These are phyloP conservation scores for Protea cynaroides DNA, from an alignment of 164 flowering plant species.

Conservation along the genomic window DNA sequence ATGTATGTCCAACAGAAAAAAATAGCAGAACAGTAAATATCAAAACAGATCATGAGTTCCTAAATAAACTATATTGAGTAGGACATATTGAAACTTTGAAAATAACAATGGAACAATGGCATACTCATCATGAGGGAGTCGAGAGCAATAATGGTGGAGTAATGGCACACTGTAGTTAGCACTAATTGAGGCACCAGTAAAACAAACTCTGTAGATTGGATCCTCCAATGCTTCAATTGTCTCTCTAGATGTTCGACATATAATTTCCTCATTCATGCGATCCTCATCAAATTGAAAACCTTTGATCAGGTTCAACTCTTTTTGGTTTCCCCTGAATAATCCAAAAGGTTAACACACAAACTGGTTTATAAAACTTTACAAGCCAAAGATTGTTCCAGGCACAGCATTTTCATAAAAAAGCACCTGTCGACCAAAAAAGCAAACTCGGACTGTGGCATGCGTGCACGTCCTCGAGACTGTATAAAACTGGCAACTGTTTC, in stretches of 20 bases:
- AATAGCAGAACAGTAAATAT: neutral
- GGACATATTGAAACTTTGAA: too few species aligned
- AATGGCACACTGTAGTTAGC: constrained; percentile 60
- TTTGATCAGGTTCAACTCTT: constrained; percentile 49
- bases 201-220: constrained; percentile 49
- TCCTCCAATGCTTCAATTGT: constrained; percentile 35
- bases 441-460: constrained; percentile 96
- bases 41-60: neutral
- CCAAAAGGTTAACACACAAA: constrained; percentile 6
- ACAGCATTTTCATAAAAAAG: constrained; percentile 7
- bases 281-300: constrained; percentile 50
- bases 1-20: constrained; percentile 1
- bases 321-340: constrained; percentile 53
- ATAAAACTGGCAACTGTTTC: constrained; percentile 91
- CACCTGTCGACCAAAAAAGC: constrained; percentile 90
- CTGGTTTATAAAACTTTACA: neutral
- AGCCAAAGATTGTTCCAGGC: neutral
- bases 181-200: constrained; percentile 77
- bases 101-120: constrained; percentile 17
- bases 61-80: neutral
- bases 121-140: constrained; percentile 90
- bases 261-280: constrained; percentile 73
- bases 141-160: constrained; percentile 81
- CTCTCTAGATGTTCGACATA: constrained; percentile 45
- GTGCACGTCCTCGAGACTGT: constrained; percentile 97